Evolutionary conservation across 78 protist genomes (phyloP).

Genomic region (Dictyostelium discoideum): DNA sequence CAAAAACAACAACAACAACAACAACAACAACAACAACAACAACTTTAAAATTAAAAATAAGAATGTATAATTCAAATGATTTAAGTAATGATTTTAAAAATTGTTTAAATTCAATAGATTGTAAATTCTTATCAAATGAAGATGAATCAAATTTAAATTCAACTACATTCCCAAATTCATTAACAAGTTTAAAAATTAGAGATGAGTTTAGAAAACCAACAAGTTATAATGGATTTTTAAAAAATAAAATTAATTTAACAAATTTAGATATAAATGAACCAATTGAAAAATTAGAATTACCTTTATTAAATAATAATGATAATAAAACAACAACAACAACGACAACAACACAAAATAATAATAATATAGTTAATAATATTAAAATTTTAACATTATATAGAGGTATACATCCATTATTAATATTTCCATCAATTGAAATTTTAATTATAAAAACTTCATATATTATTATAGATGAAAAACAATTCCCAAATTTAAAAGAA

Average conservation of each 20-base stretch:
- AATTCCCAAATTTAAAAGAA: background rate
- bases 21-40: background rate
- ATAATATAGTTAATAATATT: background rate
- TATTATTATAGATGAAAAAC: background rate
- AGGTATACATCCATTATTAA: background rate
- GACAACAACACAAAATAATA: background rate
- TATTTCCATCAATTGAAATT: background rate
- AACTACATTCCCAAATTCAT: background rate
- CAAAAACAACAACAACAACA: background rate
- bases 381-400: background rate
- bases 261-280: background rate
- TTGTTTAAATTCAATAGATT: background rate
- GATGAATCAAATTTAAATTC: background rate
- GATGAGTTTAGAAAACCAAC: background rate
- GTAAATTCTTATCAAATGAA: background rate
- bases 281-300: background rate
- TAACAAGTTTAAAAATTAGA: background rate
- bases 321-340: background rate
- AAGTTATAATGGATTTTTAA: background rate
- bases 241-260: background rate
- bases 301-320: background rate
- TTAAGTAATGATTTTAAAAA: background rate
- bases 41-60: background rate
- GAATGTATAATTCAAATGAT: background rate
- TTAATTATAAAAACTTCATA: background rate